Evolutionary conservation across 306 rosid genomes (phyloP), one percentile per base, ranked within the genome.

Genomic region (Phaseolus lunatus): DNA sequence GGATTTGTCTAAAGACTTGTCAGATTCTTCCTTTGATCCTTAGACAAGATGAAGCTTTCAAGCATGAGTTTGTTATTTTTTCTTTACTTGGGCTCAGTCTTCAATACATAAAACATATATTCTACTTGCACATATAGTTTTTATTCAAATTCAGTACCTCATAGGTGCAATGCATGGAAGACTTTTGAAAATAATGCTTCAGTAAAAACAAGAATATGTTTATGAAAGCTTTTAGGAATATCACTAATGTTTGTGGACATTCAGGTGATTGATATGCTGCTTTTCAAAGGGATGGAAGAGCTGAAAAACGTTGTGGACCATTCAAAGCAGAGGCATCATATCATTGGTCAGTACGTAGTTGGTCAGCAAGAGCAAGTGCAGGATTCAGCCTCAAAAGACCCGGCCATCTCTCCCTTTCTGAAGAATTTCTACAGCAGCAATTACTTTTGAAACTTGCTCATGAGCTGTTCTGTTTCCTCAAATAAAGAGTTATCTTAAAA

Each of bases 311-410:
- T 95, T 43, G 86, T 84, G 71, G 82, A 95, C 66, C 97, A 92
- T 76, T 89, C 97, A 76, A 92, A 95, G 96, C 97, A 92, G 80
- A 91, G 99, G 77, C 99, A 95, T 82, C 99, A 95, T 83, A 84
- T 92, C 52, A 75, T 95, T 75, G 99, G 99, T 50, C 99, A 88
- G 81, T 95, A 92, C 20, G 97, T 95, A 80, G 87, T 90, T 1
- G 91, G 91, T 73, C 83, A 52, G 1, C 80, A 86, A 14, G 93
- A 86, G 62, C 87, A 80, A 47, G 79, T 77, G 86, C 91, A 84
- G 77, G 99, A 95, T 66, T 67, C 52, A 85, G 86, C 80, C 61
- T n/a, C 82, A 5, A 90, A 92, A 87, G 91, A 92, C 80, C 90
- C 82, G 48, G 89, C 82, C 71, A 49, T 56, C 47, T 90, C 97